These are phyloP conservation scores for Rhinocladiella mackenziei DNA, from an alignment of 2,329 filamentous ascomycete species.

Conservation along the genomic window DNA sequence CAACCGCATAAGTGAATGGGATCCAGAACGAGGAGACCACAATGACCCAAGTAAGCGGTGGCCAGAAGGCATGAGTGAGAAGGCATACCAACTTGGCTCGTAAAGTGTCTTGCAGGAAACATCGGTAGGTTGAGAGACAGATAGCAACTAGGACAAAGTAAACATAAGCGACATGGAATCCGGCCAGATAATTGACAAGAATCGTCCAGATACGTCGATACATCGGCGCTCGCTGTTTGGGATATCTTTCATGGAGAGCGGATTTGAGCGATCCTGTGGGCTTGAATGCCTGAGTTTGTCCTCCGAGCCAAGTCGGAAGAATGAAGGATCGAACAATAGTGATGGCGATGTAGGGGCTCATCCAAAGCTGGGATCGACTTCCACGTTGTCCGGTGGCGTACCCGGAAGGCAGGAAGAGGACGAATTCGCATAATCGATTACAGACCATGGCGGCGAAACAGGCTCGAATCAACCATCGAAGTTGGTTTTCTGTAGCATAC, in stretches of 20 bases:
- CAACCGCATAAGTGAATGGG: conserved; percentile 58
- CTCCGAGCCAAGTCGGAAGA: conserved; percentile 58
- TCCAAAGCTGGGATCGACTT: conserved; percentile 57
- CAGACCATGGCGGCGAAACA: conserved; percentile 51
- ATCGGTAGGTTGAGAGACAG: conserved; percentile 50
- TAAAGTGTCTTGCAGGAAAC: conserved; percentile 41
- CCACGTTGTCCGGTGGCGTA: conserved; percentile 58
- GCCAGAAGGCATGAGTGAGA: conserved; percentile 58
- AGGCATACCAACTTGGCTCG: conserved; percentile 49
- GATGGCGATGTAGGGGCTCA: conserved; percentile 59
- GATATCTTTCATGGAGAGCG: conserved; percentile 56
- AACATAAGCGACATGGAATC: conserved; percentile 55
- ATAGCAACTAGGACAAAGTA: conserved; percentile 52
- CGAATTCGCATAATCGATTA: conserved; percentile 55
- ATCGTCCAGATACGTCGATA: conserved; percentile 53
- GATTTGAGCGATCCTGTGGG: conserved; percentile 57
- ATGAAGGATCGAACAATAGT: conserved; percentile 57
- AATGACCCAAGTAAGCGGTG: conserved; percentile 56
- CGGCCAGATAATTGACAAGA: conserved; percentile 53
- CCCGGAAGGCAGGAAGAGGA: conserved; percentile 57
- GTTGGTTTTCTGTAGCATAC: conserved; percentile 50
- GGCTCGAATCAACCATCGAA: conserved; percentile 56
- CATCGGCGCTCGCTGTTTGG: conserved; percentile 40
- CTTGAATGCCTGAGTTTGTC: conserved; percentile 56
- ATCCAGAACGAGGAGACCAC: conserved; percentile 55